Conservation (phyloP, 768 basidiomycete species). For the Daedaleopsis nitida region DNA sequence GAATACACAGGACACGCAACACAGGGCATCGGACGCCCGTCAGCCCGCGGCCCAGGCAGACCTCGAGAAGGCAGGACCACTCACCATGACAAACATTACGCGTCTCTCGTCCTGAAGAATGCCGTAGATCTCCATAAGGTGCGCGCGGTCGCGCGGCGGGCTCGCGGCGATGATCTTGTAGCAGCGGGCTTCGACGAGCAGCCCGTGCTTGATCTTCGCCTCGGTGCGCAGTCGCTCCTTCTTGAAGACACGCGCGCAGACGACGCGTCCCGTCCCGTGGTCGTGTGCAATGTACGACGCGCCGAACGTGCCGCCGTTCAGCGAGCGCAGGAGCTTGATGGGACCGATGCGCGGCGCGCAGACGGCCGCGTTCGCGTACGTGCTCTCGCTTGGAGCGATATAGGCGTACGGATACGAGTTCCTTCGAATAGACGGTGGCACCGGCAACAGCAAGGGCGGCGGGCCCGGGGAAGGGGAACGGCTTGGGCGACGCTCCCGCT, state of each 20-base stretch:
- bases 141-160: constrained; percentile 17
- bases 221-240: constrained; percentile 17
- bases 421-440: neutral
- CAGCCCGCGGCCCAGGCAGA: neutral
- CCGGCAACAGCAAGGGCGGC: neutral
- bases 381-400: neutral
- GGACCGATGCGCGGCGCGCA: constrained; percentile 16
- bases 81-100: constrained; percentile 31
- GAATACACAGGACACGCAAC: too few species aligned
- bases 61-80: constrained; percentile 2
- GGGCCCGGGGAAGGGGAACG: neutral
- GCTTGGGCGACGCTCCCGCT: neutral
- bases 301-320: constrained; percentile 26
- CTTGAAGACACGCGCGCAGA: constrained; percentile 26
- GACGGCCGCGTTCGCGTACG: neutral
- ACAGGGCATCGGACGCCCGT: too few species aligned
- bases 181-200: constrained; percentile 24
- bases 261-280: constrained; percentile 14
- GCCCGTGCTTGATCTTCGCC: constrained; percentile 1
- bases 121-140: constrained; percentile 30
- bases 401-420: neutral
- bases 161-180: constrained; percentile 27
- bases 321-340: constrained; percentile 21
- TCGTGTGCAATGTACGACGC: constrained; percentile 22
- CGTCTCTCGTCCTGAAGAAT: constrained; percentile 25